phyloP scores from a whole-genome alignment of 129 eudicot genomes.

The Centrapalus pauciflorus region DNA sequence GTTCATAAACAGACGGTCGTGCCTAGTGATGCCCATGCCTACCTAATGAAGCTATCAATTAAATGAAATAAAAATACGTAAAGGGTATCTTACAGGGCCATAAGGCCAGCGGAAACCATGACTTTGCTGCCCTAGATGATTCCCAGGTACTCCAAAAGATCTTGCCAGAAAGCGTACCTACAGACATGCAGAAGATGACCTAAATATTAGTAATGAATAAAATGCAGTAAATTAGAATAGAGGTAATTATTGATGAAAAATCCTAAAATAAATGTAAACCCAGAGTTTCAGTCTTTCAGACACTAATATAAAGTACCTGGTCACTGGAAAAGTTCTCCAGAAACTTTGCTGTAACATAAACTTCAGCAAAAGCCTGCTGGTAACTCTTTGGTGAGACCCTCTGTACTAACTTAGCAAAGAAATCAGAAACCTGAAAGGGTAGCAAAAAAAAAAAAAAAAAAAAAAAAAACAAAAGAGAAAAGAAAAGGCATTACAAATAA shows the following conservation, averaged over 20 bases:
- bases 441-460: neutral
- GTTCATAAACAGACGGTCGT: too few relatives aligned
- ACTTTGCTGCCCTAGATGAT: conserved; percentile 98
- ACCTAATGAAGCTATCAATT: neutral
- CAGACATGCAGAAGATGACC: too few relatives aligned
- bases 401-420: conserved; percentile 76
- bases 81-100: conserved; percentile 74
- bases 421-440: conserved; percentile 63
- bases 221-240: neutral
- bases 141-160: conserved; percentile 94
- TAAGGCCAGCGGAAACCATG: conserved; percentile 99
- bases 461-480: neutral
- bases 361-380: conserved; percentile 85
- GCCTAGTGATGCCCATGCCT: too few relatives aligned
- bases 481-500: neutral
- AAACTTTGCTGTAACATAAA: conserved; percentile 74
- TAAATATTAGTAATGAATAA: neutral
- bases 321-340: conserved; percentile 88
- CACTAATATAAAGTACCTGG: conserved; percentile 43
- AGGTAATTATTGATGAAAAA: neutral
- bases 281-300: too few relatives aligned
- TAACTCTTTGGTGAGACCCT: conserved; percentile 96
- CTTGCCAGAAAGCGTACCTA: conserved; percentile 96
- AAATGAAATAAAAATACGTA: neutral
- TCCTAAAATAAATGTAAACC: neutral